Conservation (phyloP, 2,329 filamentous ascomycete genomes). For the Hirsutella rhossiliensis region DNA sequence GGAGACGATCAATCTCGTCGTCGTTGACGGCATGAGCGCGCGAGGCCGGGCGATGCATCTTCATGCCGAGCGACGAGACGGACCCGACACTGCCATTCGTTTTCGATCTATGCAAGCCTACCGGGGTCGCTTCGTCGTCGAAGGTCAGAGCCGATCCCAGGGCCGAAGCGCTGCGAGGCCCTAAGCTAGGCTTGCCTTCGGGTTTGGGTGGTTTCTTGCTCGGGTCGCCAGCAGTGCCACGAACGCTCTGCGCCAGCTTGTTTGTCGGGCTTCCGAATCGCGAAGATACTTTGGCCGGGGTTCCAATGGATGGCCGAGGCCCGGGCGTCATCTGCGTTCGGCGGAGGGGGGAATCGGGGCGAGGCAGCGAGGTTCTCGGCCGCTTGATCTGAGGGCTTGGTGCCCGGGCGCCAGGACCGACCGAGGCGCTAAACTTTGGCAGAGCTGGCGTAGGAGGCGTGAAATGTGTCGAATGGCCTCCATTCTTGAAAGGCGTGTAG, state of each 20-base stretch:
- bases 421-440: constrained; percentile 78
- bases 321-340: constrained; percentile 52
- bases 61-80: constrained; percentile 39
- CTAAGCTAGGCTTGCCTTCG: constrained; percentile 38
- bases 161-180: constrained; percentile 47
- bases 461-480: constrained; percentile 44
- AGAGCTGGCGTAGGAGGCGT: constrained; percentile 54
- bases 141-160: constrained; percentile 38
- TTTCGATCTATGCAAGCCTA: constrained; percentile 37
- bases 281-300: constrained; percentile 22
- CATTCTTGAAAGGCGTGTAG: constrained; percentile 38
- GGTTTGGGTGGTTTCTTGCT: constrained; percentile 39
- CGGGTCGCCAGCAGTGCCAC: constrained; percentile 48
- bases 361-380: constrained; percentile 64
- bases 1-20: constrained; percentile 63
- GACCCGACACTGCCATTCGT: constrained; percentile 43
- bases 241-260: constrained; percentile 52
- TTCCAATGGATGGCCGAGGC: constrained; percentile 42
- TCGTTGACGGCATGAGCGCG: constrained; percentile 44
- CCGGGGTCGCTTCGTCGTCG: constrained; percentile 46
- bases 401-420: constrained; percentile 58
- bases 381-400: constrained; percentile 62
- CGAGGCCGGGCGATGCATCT: constrained; percentile 36
- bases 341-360: constrained; percentile 76
- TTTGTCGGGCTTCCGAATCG: constrained; percentile 33